Evolutionary conservation across 2,329 filamentous ascomycete species (phyloP).

Genomic region (Pseudodiploospora longispora): DNA sequence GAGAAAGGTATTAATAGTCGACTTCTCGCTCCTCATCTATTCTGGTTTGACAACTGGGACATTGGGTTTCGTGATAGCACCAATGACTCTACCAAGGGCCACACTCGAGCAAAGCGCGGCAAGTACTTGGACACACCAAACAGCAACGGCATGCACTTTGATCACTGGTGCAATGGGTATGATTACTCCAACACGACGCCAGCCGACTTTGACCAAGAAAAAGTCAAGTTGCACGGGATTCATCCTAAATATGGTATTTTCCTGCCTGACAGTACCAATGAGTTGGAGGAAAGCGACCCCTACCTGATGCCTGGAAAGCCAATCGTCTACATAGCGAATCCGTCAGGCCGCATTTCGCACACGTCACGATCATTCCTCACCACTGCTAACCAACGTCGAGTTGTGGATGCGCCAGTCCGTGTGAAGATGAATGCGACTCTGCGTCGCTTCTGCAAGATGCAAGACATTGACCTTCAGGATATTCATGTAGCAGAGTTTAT

Average conservation of each 20-base stretch:
- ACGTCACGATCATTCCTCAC: constrained; percentile 37
- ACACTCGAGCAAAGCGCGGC: constrained; percentile 44
- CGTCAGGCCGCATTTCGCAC: constrained; percentile 39
- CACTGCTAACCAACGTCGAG: constrained; percentile 26
- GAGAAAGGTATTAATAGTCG: constrained; percentile 43
- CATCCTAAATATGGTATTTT: constrained; percentile 49
- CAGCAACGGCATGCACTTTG: constrained; percentile 44
- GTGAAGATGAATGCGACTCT: constrained; percentile 26
- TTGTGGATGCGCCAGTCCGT: constrained; percentile 25
- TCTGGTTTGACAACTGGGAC: constrained; percentile 43
- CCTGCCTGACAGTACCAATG: constrained; percentile 38
- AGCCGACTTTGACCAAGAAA: constrained; percentile 42
- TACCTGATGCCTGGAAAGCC: constrained; percentile 38
- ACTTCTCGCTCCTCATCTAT: constrained; percentile 39
- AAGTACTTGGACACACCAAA: constrained; percentile 47
- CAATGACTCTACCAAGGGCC: constrained; percentile 46
- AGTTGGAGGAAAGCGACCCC: constrained; percentile 30
- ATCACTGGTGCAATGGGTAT: constrained; percentile 45
- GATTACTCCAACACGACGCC: constrained; percentile 41
- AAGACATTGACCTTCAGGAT: constrained; percentile 24
- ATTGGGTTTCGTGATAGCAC: constrained; percentile 53
- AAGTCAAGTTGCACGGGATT: constrained; percentile 40
- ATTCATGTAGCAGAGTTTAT: constrained; percentile 25
- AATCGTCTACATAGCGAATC: constrained; percentile 39
- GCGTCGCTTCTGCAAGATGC: constrained; percentile 29